Evolutionary conservation across 1,139 yeast genomes (phyloP).

Genomic region (Candida dubliniensis): DNA sequence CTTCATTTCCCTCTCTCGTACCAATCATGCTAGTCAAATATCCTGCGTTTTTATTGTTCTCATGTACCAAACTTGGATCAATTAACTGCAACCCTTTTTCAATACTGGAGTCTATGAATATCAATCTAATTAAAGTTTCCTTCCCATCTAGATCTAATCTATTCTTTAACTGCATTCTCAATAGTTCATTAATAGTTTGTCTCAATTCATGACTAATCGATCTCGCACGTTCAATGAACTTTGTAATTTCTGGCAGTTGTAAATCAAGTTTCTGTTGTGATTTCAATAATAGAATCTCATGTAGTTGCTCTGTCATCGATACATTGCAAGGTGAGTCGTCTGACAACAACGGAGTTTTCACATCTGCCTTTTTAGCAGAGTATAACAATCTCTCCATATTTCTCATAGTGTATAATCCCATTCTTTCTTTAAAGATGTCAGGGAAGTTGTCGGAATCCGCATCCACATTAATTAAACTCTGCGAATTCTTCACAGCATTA

Average conservation of each 20-base stretch:
- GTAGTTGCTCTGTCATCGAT: slow-evolving; percentile 40
- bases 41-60: slow-evolving; percentile 15
- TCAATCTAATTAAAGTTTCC: slow-evolving; percentile 66
- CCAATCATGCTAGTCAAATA: slow-evolving; percentile 11
- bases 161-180: slow-evolving; percentile 52
- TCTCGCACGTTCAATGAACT: slow-evolving; percentile 46
- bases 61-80: slow-evolving; percentile 33
- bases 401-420: slow-evolving; percentile 68
- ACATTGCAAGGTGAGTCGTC: slow-evolving; percentile 14
- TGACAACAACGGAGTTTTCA: slow-evolving; percentile 6
- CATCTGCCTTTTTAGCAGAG: slow-evolving; percentile 14
- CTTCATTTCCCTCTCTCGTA: slow-evolving; percentile 5
- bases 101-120: slow-evolving; percentile 67
- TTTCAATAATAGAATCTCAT: slow-evolving; percentile 30
- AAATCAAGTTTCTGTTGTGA: slow-evolving; percentile 31
- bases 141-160: slow-evolving; percentile 65
- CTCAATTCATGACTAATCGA: slow-evolving; percentile 48
- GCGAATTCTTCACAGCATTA: slow-evolving; percentile 43
- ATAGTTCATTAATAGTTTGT: slow-evolving; percentile 56
- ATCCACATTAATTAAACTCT: slow-evolving; percentile 40
- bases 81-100: slow-evolving; percentile 63
- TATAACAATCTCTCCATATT: slow-evolving; percentile 57
- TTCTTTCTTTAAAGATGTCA: slow-evolving; percentile 50
- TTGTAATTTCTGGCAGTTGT: slow-evolving; percentile 29
- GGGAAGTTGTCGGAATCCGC: slow-evolving; percentile 42